A percentile compares a stretch with the other conserved stretches of the same genome.
Evolutionary conservation across 139 green algal species (phyloP).

Genomic region (Coelastrella sp.): DNA sequence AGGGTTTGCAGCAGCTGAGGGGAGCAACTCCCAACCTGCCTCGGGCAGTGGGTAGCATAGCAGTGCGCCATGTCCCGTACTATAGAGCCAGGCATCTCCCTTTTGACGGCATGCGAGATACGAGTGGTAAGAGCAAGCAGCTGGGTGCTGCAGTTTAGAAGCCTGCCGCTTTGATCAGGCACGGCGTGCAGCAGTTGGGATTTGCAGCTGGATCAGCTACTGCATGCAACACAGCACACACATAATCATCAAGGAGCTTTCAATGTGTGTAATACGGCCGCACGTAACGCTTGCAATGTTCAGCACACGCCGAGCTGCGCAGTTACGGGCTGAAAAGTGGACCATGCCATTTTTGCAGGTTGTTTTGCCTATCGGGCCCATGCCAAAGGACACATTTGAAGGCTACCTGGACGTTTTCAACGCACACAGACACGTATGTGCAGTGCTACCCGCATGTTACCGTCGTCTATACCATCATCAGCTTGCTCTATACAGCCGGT

Average conservation of each 20-base stretch:
- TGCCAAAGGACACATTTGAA: conserved; percentile 70
- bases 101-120: conserved; percentile 79
- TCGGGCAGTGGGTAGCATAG: background rate
- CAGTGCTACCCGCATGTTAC: too few relatives aligned
- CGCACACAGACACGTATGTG: conserved; percentile 66
- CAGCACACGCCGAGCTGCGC: background rate
- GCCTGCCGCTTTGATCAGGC: background rate
- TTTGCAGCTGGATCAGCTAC: background rate
- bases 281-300: background rate
- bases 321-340: background rate
- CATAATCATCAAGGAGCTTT: background rate
- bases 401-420: conserved; percentile 75
- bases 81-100: conserved; percentile 74
- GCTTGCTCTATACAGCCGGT: too few relatives aligned
- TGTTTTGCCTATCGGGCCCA: conserved; percentile 75
- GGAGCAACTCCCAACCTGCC: background rate
- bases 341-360: conserved; percentile 58
- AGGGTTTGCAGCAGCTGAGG: background rate
- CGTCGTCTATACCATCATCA: too few relatives aligned
- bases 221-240: background rate
- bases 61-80: conserved; percentile 37
- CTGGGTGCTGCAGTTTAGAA: too few relatives aligned
- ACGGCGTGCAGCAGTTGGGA: background rate
- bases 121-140: conserved; percentile 70
- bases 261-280: background rate